These are phyloP conservation scores for Graphium sp. DNA, from an alignment of 2,329 filamentous ascomycete species.

Conservation along the genomic window DNA sequence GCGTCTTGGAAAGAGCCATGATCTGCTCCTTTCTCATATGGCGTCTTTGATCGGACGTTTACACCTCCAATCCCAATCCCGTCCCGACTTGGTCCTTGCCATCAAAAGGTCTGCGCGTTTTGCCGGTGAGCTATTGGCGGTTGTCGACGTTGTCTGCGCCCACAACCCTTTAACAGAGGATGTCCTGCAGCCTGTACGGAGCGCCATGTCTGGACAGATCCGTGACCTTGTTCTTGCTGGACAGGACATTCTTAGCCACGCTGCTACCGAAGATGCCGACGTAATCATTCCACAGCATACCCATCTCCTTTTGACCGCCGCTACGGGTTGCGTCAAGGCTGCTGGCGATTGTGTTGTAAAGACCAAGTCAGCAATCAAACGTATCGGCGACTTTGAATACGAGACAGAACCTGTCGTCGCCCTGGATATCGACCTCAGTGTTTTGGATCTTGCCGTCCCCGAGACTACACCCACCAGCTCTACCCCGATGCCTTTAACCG, in stretches of 20 bases:
- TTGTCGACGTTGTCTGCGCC: slow-evolving; percentile 69
- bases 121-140: slow-evolving; percentile 59
- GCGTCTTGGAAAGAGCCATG: slow-evolving; percentile 63
- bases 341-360: slow-evolving; percentile 85
- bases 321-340: slow-evolving; percentile 75
- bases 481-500: too few relatives aligned
- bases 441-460: slow-evolving; percentile 25
- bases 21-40: slow-evolving; percentile 77
- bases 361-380: slow-evolving; percentile 69
- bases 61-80: slow-evolving; percentile 82
- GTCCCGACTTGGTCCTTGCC: slow-evolving; percentile 63
- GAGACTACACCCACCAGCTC: slow-evolving; percentile 10
- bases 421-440: slow-evolving; percentile 36
- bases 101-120: slow-evolving; percentile 73
- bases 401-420: slow-evolving; percentile 42
- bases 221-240: slow-evolving; percentile 68
- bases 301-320: slow-evolving; percentile 56
- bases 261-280: slow-evolving; percentile 55
- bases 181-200: slow-evolving; percentile 50
- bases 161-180: slow-evolving; percentile 55
- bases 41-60: slow-evolving; percentile 84
- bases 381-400: slow-evolving; percentile 81
- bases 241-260: slow-evolving; percentile 57
- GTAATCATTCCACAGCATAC: slow-evolving; percentile 70
- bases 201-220: slow-evolving; percentile 65